phyloP scores from a whole-genome alignment of 2,329 filamentous ascomycete genomes.

The Aspergillus jensenii region DNA sequence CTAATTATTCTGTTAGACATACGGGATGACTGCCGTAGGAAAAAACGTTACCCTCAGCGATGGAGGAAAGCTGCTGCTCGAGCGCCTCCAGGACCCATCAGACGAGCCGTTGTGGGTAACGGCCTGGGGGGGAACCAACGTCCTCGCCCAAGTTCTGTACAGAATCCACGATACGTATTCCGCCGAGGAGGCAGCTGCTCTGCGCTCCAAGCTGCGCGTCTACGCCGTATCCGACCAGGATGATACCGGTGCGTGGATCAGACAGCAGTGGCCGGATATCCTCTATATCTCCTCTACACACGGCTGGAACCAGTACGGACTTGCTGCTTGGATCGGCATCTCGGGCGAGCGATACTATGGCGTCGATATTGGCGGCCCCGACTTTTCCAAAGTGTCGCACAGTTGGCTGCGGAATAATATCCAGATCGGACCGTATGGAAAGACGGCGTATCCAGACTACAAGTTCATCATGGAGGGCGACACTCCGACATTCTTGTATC shows the following conservation, averaged over 20 bases:
- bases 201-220: slow-evolving; percentile 44
- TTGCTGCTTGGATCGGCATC: slow-evolving; percentile 59
- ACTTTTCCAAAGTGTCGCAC: slow-evolving; percentile 49
- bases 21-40: slow-evolving; percentile 38
- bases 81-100: slow-evolving; percentile 31
- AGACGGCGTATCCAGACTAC: slow-evolving; percentile 46
- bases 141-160: slow-evolving; percentile 51
- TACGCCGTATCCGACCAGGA: slow-evolving; percentile 63
- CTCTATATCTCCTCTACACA: slow-evolving; percentile 59
- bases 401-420: slow-evolving; percentile 56
- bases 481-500: slow-evolving; percentile 43
- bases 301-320: slow-evolving; percentile 56
- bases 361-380: slow-evolving; percentile 43
- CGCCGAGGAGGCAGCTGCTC: too few relatives aligned
- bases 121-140: slow-evolving; percentile 56
- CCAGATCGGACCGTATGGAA: slow-evolving; percentile 51
- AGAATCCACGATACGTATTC: slow-evolving; percentile 28
- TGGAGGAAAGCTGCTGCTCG: slow-evolving; percentile 47
- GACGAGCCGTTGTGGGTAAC: slow-evolving; percentile 52
- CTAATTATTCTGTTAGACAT: slow-evolving; percentile 29
- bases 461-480: slow-evolving; percentile 56
- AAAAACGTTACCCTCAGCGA: slow-evolving; percentile 36
- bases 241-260: slow-evolving; percentile 58
- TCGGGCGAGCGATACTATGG: slow-evolving; percentile 23
- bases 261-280: slow-evolving; percentile 53